Evolutionary conservation across 2,329 filamentous ascomycete species (phyloP).

Genomic region (Raffaelea arxii): DNA sequence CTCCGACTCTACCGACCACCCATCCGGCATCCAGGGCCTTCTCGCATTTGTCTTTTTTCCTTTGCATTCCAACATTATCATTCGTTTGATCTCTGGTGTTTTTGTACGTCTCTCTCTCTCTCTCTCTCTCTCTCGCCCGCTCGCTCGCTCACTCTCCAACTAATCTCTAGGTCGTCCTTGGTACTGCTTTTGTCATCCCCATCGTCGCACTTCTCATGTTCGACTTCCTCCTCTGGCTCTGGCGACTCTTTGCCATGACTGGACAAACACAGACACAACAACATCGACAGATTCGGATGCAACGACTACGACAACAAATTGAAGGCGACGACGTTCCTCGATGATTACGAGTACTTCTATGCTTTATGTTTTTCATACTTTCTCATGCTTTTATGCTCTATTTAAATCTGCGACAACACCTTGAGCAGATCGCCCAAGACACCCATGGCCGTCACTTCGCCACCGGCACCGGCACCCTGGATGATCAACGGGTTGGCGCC

Average conservation of each 20-base stretch:
- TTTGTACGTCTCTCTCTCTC: neutral
- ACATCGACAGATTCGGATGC: neutral
- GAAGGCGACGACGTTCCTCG: neutral
- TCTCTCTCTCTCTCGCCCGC: neutral
- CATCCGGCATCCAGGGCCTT: no score
- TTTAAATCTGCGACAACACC: slow-evolving; percentile 62
- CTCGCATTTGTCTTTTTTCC: no score
- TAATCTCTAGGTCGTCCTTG: neutral
- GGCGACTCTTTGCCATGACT: slow-evolving; percentile 31
- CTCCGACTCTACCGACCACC: no score
- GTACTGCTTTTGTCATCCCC: slow-evolving; percentile 24
- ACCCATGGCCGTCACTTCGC: slow-evolving; percentile 95
- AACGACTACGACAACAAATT: neutral
- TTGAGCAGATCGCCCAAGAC: slow-evolving; percentile 91
- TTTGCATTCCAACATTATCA: neutral
- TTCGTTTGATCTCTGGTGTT: neutral
- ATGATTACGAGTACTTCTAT: neutral
- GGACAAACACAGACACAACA: slow-evolving; percentile 6
- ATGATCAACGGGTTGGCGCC: slow-evolving; percentile 85
- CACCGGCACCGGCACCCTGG: slow-evolving; percentile 88
- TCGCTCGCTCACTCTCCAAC: neutral
- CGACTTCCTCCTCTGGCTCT: slow-evolving; percentile 44
- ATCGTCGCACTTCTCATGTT: slow-evolving; percentile 36
- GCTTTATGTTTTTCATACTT: neutral
- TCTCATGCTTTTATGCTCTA: neutral